These are phyloP conservation scores for Thymus quinquecostatus DNA, from an alignment of 257 asterid species.

Conservation along the genomic window DNA sequence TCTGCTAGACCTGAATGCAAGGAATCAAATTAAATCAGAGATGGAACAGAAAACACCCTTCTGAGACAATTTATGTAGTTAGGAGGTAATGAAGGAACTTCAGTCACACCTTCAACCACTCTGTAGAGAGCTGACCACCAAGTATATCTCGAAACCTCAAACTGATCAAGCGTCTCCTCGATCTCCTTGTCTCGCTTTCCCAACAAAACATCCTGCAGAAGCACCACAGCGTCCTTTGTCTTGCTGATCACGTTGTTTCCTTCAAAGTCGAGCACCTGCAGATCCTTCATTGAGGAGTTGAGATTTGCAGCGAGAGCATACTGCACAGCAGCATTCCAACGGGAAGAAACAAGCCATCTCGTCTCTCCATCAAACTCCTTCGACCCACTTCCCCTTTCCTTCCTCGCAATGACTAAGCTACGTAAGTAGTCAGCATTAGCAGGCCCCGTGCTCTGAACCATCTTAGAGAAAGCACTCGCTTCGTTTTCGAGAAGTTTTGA, in stretches of 20 bases:
- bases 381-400: constrained; percentile 31
- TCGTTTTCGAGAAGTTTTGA: constrained; percentile 55
- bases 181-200: constrained; percentile 58
- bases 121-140: constrained; percentile 78
- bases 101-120: constrained; percentile 59
- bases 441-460: constrained; percentile 82
- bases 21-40: constrained; percentile 28
- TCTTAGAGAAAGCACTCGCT: constrained; percentile 62
- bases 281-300: constrained; percentile 49
- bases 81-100: neutral
- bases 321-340: constrained; percentile 49
- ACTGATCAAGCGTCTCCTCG: constrained; percentile 57
- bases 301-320: constrained; percentile 51
- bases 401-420: constrained; percentile 56
- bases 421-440: constrained; percentile 78
- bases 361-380: constrained; percentile 35
- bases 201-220: constrained; percentile 57
- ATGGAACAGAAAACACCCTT: constrained; percentile 8
- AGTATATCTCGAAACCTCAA: constrained; percentile 49
- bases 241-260: constrained; percentile 42
- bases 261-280: constrained; percentile 41
- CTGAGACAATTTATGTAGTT: neutral
- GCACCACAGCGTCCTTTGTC: constrained; percentile 59
- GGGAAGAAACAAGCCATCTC: constrained; percentile 55
- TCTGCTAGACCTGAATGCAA: constrained; percentile 58